Conservation (phyloP, 805 yeast genomes). For the Candida bentonensis region DNA sequence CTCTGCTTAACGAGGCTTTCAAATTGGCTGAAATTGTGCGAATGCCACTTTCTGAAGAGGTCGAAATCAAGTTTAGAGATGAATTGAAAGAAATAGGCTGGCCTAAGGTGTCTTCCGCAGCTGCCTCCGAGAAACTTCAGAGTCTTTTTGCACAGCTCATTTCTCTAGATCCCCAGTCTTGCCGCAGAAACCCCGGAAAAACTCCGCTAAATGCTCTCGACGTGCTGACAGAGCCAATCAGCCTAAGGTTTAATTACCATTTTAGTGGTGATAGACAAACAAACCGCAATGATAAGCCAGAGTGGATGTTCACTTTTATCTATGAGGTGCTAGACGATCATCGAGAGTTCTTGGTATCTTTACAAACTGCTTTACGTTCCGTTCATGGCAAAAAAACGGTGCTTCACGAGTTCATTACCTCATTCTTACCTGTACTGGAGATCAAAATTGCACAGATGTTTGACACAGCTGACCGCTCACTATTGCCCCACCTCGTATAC, state of each 20-base stretch:
- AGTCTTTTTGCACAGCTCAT: not conserved
- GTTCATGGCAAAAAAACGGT: conserved; percentile 6
- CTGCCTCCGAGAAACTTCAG: not conserved
- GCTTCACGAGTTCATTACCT: conserved; percentile 20
- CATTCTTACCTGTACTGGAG: conserved; percentile 20
- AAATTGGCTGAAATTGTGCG: not conserved
- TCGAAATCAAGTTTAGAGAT: not conserved
- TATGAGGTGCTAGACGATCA: conserved; percentile 20
- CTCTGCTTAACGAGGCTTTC: not conserved
- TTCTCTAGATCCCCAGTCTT: not conserved
- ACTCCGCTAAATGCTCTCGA: conserved; percentile 26
- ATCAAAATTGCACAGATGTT: conserved; percentile 7
- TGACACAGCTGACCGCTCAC: conserved; percentile 25
- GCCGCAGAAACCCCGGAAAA: not conserved
- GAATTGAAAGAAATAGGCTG: not conserved
- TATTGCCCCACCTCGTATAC: conserved; percentile 43
- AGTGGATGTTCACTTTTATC: conserved; percentile 47
- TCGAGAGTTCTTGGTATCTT: conserved; percentile 13
- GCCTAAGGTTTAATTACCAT: conserved; percentile 42
- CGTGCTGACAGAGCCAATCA: conserved; percentile 31
- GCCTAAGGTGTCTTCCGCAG: not conserved
- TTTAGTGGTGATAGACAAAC: conserved; percentile 46
- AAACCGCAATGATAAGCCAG: conserved; percentile 53
- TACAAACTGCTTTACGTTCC: conserved; percentile 11
- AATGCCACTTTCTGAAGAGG: not conserved